Evolutionary conservation across 257 asterid genomes (phyloP), one percentile per base, ranked within the genome.

Genomic region (Plantago elongata): DNA sequence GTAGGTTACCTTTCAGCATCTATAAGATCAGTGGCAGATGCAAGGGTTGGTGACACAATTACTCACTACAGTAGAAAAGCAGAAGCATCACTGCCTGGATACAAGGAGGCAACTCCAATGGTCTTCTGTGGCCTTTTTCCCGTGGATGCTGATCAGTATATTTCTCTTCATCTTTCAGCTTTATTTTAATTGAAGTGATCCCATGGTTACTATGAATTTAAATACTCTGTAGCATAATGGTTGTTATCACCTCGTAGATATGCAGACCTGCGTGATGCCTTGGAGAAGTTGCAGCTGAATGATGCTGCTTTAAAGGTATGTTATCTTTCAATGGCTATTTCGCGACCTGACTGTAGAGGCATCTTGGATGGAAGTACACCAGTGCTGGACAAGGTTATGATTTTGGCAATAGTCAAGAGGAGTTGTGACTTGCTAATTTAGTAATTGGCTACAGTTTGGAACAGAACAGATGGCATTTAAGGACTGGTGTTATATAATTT

Each of bases 61-160:
- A 92, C 99, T 11, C 97, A 84, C 60, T 81, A 78, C 80, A 65
- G 72, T 69, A 84, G 85, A 78, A 92, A 76, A 75, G 95, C 97
- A 40, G 86, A 83, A 66, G 75, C 83, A 69, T 92, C 95, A 45
- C 77, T 92, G 62, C 94, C 99, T 18, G 99, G 99, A 78, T 92
- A 92, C 77, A 89, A 86, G 83, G 96, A 89, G 81, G 94, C 81
- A 62, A 92, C 97, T 29, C 99, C 99, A 75, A 86, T 92, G 99
- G 99, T 92, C 70, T 92, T 92, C 71, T 92, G 97, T 75, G 99
- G 99, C 82, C 80, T 92, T 71, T 92, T 92, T 75, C 99, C 99
- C 42, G 76, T 92, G 61, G 99, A 92, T 61, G 96, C 99, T 10
- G 97, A 89, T 81, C 97, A 92, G 99, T 92, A 88, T 69, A 43